Percentiles rank a stretch among this genome's conserved stretches.
These are phyloP conservation scores for Hypoxylon sp. DNA, from an alignment of 2,329 filamentous ascomycete species.

Conservation along the genomic window DNA sequence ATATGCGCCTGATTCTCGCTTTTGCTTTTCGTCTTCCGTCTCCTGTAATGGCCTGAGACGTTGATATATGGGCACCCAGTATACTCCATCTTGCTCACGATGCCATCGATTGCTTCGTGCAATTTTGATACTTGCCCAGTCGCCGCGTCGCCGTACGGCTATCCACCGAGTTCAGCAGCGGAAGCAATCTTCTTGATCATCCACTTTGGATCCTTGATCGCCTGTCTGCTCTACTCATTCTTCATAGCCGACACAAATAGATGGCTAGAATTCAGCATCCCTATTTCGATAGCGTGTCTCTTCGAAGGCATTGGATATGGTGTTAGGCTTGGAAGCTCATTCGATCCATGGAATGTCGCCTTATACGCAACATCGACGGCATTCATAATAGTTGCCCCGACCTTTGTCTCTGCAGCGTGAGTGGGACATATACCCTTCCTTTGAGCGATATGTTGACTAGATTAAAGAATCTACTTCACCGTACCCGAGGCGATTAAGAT, in stretches of 20 bases:
- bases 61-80: slow-evolving; percentile 13
- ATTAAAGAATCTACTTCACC: slow-evolving; percentile 51
- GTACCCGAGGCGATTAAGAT: slow-evolving; percentile 48
- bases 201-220: slow-evolving; percentile 42
- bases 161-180: slow-evolving; percentile 44
- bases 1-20: slow-evolving; percentile 6
- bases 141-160: slow-evolving; percentile 47
- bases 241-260: slow-evolving; percentile 35
- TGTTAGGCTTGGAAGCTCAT: slow-evolving; percentile 45
- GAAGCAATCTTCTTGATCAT: slow-evolving; percentile 47
- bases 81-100: slow-evolving; percentile 21
- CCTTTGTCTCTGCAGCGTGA: slow-evolving; percentile 51
- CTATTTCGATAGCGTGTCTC: slow-evolving; percentile 46
- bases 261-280: slow-evolving; percentile 45
- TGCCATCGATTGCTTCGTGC: slow-evolving; percentile 45
- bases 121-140: slow-evolving; percentile 44
- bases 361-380: slow-evolving; percentile 47
- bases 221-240: slow-evolving; percentile 41
- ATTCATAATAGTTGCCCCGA: slow-evolving; percentile 51
- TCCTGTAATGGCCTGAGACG: slow-evolving; percentile 20
- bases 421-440: slow-evolving; percentile 8
- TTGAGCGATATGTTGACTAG: slow-evolving; percentile 28
- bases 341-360: slow-evolving; percentile 48
- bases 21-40: slow-evolving; percentile 24
- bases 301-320: slow-evolving; percentile 50